phyloP scores from a whole-genome alignment of 495 filamentous ascomycete genomes.

The Neurospora hispaniola region DNA sequence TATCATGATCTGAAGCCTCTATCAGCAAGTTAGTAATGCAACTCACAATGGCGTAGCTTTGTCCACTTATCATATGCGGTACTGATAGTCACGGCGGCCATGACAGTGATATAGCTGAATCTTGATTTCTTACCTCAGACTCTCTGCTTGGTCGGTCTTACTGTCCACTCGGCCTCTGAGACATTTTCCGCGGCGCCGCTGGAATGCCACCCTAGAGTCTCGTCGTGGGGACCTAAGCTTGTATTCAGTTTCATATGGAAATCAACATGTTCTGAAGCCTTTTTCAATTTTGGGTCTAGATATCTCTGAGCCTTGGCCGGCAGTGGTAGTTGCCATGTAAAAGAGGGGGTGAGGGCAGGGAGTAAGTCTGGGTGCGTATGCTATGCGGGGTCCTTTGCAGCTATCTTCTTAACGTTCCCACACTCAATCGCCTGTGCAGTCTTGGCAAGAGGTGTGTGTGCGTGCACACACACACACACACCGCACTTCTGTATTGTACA shows the following conservation, averaged over 20 bases:
- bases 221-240: background rate
- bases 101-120: background rate
- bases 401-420: background rate
- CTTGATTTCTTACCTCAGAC: background rate
- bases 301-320: background rate
- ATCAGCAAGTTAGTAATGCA: background rate
- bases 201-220: background rate
- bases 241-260: background rate
- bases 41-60: background rate
- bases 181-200: background rate
- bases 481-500: no score
- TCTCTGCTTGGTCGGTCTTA: background rate
- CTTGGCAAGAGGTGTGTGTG: no score
- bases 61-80: background rate
- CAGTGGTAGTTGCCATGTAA: background rate
- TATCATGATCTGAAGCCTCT: background rate
- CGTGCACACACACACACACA: no score
- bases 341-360: background rate
- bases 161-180: background rate
- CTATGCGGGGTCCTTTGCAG: background rate
- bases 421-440: no score
- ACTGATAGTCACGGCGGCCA: background rate
- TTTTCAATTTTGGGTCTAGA: background rate
- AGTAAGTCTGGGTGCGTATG: background rate
- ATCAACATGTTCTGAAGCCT: background rate